phyloP scores from a whole-genome alignment of 345 rosid species.

The Eucalyptus erythrocorys region DNA sequence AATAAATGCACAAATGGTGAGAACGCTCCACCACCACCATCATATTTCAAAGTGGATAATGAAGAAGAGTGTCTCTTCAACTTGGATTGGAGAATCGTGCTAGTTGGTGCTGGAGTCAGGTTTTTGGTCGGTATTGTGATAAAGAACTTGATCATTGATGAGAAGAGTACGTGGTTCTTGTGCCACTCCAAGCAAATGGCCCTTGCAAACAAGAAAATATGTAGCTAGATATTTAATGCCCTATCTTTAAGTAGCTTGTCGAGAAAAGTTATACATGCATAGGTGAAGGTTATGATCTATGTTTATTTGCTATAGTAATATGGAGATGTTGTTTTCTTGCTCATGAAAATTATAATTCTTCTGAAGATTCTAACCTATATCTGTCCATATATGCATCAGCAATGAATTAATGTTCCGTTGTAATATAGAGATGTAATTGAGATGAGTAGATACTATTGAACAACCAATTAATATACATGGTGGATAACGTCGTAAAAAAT shows the following conservation, averaged over 20 bases:
- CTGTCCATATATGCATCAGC: not conserved
- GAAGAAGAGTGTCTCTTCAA: not conserved
- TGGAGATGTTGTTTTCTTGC: not conserved
- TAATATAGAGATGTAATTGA: no score
- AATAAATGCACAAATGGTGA: not conserved
- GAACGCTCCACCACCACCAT: not conserved
- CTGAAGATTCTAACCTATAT: no score
- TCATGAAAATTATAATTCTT: not conserved
- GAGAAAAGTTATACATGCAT: not conserved
- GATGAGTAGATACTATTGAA: no score
- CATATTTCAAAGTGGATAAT: not conserved
- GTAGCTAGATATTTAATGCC: not conserved
- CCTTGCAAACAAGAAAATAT: not conserved
- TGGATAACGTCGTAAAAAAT: no score
- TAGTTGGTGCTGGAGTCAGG: not conserved
- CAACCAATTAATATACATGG: no score
- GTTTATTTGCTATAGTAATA: not conserved
- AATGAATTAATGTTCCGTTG: no score
- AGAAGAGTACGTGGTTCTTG: not conserved
- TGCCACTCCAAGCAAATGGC: not conserved
- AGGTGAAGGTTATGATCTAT: not conserved
- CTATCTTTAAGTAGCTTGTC: not conserved
- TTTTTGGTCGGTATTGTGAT: not conserved
- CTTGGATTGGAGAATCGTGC: not conserved
- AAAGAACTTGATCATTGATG: not conserved